Conservation (phyloP, 2,329 filamentous ascomycete genomes). For the Calycina herbarum region DNA sequence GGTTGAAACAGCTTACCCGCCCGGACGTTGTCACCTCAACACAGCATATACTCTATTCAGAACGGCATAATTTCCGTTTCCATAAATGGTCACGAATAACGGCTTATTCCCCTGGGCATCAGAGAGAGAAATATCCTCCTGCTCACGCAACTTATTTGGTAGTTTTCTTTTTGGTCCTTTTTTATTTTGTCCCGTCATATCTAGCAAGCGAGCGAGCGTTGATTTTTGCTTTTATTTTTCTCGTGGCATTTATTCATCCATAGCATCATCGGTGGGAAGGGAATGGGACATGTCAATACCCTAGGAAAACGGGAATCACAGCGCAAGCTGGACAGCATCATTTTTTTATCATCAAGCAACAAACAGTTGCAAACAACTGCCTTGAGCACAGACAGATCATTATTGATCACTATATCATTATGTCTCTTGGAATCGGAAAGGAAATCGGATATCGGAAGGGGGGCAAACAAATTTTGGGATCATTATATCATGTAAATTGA, state of each 20-base stretch:
- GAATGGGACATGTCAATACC: slow-evolving; percentile 10
- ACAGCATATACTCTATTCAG: slow-evolving; percentile 16
- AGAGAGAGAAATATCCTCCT: slow-evolving; percentile 42
- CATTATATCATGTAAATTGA: slow-evolving; percentile 27
- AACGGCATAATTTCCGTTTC: slow-evolving; percentile 20
- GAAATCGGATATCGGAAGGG: slow-evolving; percentile 8
- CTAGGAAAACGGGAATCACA: slow-evolving; percentile 16
- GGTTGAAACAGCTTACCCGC: slow-evolving; percentile 21
- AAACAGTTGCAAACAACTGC: slow-evolving; percentile 13
- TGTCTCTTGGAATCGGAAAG: slow-evolving; percentile 18
- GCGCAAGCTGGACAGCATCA: slow-evolving; percentile 20
- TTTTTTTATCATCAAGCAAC: slow-evolving; percentile 13
- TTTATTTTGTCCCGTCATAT: slow-evolving; percentile 33
- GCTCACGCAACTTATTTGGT: slow-evolving; percentile 47
- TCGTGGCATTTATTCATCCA: slow-evolving; percentile 21
- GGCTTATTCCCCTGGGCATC: slow-evolving; percentile 33
- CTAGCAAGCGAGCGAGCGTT: slow-evolving; percentile 34
- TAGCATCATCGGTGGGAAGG: slow-evolving; percentile 14
- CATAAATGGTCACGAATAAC: slow-evolving; percentile 26
- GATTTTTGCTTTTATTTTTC: slow-evolving; percentile 40
- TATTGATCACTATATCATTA: slow-evolving; percentile 16
- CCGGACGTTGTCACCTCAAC: slow-evolving; percentile 8
- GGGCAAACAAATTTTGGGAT: slow-evolving; percentile 15
- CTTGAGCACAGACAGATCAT: slow-evolving; percentile 19
- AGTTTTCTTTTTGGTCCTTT: slow-evolving; percentile 14